Evolutionary conservation across 306 rosid species (phyloP).

Genomic region (apple (Malus domestica)): DNA sequence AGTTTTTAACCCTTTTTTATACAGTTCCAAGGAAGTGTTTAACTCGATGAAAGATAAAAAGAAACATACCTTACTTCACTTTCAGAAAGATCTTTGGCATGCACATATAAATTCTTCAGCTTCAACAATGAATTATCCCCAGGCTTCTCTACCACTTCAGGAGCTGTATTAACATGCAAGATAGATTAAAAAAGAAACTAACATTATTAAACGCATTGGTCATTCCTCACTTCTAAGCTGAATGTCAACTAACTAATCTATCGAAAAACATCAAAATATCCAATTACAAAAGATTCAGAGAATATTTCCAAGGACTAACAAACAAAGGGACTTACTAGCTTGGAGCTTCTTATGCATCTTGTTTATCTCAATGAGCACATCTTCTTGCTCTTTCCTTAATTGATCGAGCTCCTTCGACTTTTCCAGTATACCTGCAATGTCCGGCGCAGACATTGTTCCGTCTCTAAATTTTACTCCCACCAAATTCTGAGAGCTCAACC

Average conservation of each 20-base stretch:
- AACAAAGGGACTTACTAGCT: constrained; percentile 32
- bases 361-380: constrained; percentile 64
- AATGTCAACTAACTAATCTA: background rate
- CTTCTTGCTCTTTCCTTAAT: constrained; percentile 77
- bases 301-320: background rate
- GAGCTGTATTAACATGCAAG: constrained; percentile 43
- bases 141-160: constrained; percentile 94
- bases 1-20: background rate
- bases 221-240: background rate
- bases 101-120: constrained; percentile 57
- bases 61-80: constrained; percentile 53
- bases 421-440: constrained; percentile 60
- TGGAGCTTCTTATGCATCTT: constrained; percentile 94
- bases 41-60: constrained; percentile 20
- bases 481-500: background rate
- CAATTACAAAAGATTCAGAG: background rate
- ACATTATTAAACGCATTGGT: background rate
- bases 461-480: background rate
- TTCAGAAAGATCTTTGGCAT: constrained; percentile 83
- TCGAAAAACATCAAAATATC: background rate
- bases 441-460: constrained; percentile 64
- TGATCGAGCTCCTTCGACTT: constrained; percentile 85
- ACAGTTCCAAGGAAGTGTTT: background rate
- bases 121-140: constrained; percentile 75
- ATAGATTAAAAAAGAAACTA: constrained; percentile 7